phyloP scores from a whole-genome alignment of 2,329 filamentous ascomycete genomes.

The Arthrobotrys megalospora region DNA sequence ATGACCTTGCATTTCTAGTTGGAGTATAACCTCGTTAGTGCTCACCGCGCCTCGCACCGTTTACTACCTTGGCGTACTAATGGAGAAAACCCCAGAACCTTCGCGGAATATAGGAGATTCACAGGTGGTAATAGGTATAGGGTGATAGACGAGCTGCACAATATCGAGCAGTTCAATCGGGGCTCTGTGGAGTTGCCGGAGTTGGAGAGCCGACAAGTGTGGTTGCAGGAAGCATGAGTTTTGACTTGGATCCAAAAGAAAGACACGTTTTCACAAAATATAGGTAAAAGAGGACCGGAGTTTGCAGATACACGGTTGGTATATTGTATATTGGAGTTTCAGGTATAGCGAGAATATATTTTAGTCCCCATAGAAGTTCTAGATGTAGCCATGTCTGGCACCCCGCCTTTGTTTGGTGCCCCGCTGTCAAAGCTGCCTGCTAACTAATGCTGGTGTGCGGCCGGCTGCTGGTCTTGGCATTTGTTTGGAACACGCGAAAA shows the following conservation, averaged over 20 bases:
- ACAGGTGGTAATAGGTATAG: slow-evolving; percentile 45
- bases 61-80: not conserved
- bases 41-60: not conserved
- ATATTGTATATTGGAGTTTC: slow-evolving; percentile 38
- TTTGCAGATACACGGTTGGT: slow-evolving; percentile 37
- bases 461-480: slow-evolving; percentile 39
- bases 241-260: not conserved
- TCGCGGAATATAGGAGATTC: slow-evolving; percentile 58
- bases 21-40: slow-evolving; percentile 57
- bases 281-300: slow-evolving; percentile 35
- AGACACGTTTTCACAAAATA: slow-evolving; percentile 5
- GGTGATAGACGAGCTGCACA: slow-evolving; percentile 55
- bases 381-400: not conserved
- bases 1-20: slow-evolving; percentile 31
- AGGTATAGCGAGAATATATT: slow-evolving; percentile 22
- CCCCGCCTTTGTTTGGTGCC: slow-evolving; percentile 7
- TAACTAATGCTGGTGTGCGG: not conserved
- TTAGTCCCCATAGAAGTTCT: not conserved
- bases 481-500: slow-evolving; percentile 60
- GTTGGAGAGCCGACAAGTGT: slow-evolving; percentile 24
- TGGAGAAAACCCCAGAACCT: slow-evolving; percentile 28
- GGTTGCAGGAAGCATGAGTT: slow-evolving; percentile 43
- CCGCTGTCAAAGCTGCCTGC: not conserved
- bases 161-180: slow-evolving; percentile 54
- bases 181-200: slow-evolving; percentile 41